Evolutionary conservation across 2,329 filamentous ascomycete genomes (phyloP).

Genomic region (Thielaviopsis cerberus): DNA sequence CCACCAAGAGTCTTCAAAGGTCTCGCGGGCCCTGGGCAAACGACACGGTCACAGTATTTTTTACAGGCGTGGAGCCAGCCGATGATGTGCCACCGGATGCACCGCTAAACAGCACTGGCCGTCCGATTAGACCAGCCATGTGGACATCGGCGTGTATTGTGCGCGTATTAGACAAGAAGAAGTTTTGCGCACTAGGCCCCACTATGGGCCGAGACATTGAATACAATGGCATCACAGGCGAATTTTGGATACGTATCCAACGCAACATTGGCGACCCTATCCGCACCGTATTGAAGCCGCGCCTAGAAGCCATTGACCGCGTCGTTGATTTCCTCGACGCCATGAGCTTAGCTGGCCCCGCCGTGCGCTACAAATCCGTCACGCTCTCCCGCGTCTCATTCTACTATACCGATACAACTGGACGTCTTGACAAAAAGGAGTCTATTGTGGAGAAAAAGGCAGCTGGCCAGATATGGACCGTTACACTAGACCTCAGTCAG

Average conservation of each 20-base stretch:
- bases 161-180: conserved; percentile 31
- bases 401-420: conserved; percentile 34
- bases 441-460: background rate
- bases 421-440: background rate
- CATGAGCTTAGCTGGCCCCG: conserved; percentile 35
- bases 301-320: conserved; percentile 48
- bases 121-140: conserved; percentile 16
- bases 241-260: conserved; percentile 43
- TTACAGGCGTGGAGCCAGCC: conserved; percentile 26
- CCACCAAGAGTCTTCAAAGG: background rate
- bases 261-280: conserved; percentile 40
- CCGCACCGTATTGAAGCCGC: conserved; percentile 37
- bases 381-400: conserved; percentile 48
- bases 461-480: conserved; percentile 25
- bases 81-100: background rate
- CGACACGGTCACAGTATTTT: conserved; percentile 40
- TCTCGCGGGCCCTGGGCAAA: conserved; percentile 33
- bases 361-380: conserved; percentile 38
- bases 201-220: conserved; percentile 42
- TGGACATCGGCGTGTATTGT: conserved; percentile 36
- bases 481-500: conserved; percentile 37
- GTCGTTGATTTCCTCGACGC: conserved; percentile 52
- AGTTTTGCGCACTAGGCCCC: conserved; percentile 35
- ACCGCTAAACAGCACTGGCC: conserved; percentile 4
- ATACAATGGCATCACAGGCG: conserved; percentile 39